Conservation (phyloP, 495 filamentous ascomycete species). For the Penicillium atrosanguineum region DNA sequence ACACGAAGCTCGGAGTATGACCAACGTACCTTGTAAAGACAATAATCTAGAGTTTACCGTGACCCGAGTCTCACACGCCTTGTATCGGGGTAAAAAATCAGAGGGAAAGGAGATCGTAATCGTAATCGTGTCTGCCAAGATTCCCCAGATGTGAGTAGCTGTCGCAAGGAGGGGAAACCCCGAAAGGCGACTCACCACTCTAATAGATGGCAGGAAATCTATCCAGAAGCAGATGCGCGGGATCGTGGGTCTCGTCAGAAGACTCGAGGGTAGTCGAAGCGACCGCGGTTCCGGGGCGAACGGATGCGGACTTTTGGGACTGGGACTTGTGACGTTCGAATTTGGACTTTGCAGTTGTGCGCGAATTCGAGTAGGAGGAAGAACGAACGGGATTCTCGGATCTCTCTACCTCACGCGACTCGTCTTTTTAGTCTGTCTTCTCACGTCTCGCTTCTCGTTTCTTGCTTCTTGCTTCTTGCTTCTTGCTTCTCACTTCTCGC, state of each 20-base stretch:
- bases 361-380: background rate
- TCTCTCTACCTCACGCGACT: background rate
- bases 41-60: slow-evolving; percentile 14
- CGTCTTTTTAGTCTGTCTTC: slow-evolving; percentile 1
- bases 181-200: slow-evolving; percentile 25
- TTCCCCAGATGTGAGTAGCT: slow-evolving; percentile 2
- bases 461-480: too few relatives aligned
- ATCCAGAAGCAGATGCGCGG: slow-evolving; percentile 18
- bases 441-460: background rate
- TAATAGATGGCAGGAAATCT: slow-evolving; percentile 19
- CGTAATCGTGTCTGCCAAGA: slow-evolving; percentile 24
- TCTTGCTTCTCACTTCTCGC: background rate
- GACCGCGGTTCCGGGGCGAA: slow-evolving; percentile 25
- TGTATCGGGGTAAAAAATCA: background rate
- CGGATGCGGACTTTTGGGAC: background rate
- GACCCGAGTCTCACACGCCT: slow-evolving; percentile 4
- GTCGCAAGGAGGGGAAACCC: slow-evolving; percentile 5
- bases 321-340: background rate
- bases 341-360: background rate
- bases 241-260: slow-evolving; percentile 30
- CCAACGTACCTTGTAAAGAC: slow-evolving; percentile 4
- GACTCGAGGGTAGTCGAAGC: slow-evolving; percentile 19
- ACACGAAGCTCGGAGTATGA: background rate
- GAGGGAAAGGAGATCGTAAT: slow-evolving; percentile 11
- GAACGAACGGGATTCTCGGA: slow-evolving; percentile 3